These are phyloP conservation scores for Podospora pseudopauciseta DNA, from an alignment of 495 filamentous ascomycete genomes.

Conservation along the genomic window DNA sequence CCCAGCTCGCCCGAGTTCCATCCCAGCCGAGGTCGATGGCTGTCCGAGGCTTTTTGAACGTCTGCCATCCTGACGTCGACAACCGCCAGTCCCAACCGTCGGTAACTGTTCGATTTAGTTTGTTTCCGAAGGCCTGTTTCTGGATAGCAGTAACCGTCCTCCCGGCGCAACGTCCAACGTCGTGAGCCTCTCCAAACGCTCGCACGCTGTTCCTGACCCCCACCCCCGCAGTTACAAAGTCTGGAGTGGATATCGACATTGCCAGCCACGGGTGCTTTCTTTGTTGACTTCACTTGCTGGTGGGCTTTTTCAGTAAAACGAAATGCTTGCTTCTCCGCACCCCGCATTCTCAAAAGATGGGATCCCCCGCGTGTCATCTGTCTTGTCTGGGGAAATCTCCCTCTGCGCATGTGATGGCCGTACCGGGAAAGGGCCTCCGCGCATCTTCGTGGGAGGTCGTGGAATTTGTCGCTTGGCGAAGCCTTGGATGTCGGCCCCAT, in stretches of 20 bases:
- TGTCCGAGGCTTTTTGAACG: conserved; percentile 2
- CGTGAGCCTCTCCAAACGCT: not conserved
- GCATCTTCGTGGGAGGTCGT: conserved; percentile 4
- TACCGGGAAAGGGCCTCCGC: conserved; percentile 10
- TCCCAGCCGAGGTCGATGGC: conserved; percentile 12
- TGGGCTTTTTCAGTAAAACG: not conserved
- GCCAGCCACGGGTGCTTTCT: not conserved
- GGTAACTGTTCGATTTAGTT: not conserved
- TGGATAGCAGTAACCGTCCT: not conserved
- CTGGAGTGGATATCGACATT: not conserved
- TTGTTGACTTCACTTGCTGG: not conserved
- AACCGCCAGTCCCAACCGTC: not conserved
- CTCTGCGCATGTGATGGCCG: conserved; percentile 12
- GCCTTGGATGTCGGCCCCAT: not conserved
- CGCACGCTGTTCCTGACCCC: not conserved
- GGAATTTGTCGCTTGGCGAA: conserved; percentile 7
- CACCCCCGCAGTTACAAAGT: not conserved
- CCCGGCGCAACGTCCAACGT: not conserved
- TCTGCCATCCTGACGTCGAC: not conserved
- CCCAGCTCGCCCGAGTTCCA: not conserved
- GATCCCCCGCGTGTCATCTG: conserved; percentile 8
- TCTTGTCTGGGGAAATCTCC: conserved; percentile 2
- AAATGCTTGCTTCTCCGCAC: conserved; percentile 9
- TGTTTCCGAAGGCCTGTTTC: not conserved
- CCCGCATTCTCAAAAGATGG: conserved; percentile 7